Base-by-base conservation (phyloP, 2,329 filamentous ascomycete genomes). In the Uncinocarpus reesii region DNA sequence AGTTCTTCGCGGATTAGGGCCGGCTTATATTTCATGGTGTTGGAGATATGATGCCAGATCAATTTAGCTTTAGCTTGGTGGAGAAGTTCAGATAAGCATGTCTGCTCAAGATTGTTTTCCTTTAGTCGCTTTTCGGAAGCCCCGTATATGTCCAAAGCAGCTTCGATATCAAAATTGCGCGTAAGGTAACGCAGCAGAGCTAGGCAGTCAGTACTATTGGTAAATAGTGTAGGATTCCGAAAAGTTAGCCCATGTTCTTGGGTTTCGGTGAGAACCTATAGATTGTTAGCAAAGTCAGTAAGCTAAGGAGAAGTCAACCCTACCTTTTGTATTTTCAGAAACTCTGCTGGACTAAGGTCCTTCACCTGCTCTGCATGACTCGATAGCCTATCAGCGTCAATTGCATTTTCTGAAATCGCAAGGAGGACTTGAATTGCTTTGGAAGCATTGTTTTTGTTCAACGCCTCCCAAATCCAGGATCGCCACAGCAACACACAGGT, bases 61-160 rank as follows among this genome's bases (percentile, higher is more conserved):
- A 95, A 66, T 7, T 71, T 74, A 4, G 82, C 75, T 24, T 80
- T 77, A 48, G 74, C 74, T 66, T 94, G 86, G 13, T 89, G 75
- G 0, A 87, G 66, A 0, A 76, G 67, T 62, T 94, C 84, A 31
- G 67, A 58, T 0, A 65, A 53, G 6, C 65, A 64, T 0, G 66
- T 60, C 4, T 60, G 56, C 42, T 56, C 59, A 13, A 56, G 38
- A 16, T 57, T 53, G 3, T 79, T 63, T 1, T 59, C 55, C 7
- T 72, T 36, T 62, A 67, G 46, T 73, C 67, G 48, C 60, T 62
- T 6, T 58, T 58, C 55, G 75, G 71, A 29, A 71, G 72, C n/a
- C 7, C 48, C 50, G 47, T 73, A 72, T 13, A 62, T 45, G 1
- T 65, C 54, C 0, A 77, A 55, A 1, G 70, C 62, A 3, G 57